These are phyloP conservation scores for Fagopyrum tataricum DNA, from an alignment of 148 eudicot genomes.

Conservation along the genomic window DNA sequence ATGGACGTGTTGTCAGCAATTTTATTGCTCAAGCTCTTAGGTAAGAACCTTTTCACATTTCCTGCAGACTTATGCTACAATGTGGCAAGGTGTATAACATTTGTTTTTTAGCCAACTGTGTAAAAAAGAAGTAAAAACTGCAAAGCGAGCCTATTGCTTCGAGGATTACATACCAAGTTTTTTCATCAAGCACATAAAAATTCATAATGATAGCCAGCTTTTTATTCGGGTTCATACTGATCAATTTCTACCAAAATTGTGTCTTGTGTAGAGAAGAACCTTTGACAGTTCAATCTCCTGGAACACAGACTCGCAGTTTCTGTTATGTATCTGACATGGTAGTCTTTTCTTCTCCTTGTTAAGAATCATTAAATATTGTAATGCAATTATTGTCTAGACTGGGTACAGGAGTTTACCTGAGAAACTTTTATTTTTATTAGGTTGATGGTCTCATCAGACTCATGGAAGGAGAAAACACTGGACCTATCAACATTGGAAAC, in stretches of 20 bases:
- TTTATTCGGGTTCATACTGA: slow-evolving; percentile 1
- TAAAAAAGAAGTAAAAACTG: background rate
- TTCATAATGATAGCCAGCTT: background rate
- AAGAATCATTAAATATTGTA: background rate
- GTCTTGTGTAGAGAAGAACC: slow-evolving; percentile 53
- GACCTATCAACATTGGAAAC: slow-evolving; percentile 94
- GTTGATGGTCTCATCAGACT: slow-evolving; percentile 95
- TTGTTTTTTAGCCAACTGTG: background rate
- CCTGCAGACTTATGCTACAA: background rate
- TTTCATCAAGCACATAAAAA: background rate
- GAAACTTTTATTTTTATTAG: slow-evolving; percentile 25
- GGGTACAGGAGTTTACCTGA: background rate
- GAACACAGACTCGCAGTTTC: slow-evolving; percentile 96
- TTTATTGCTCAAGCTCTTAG: slow-evolving; percentile 97
- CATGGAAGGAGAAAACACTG: slow-evolving; percentile 92
- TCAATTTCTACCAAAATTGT: background rate
- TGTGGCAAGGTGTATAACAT: background rate
- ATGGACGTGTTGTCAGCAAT: slow-evolving; percentile 98
- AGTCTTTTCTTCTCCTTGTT: slow-evolving; percentile 11
- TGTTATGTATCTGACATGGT: slow-evolving; percentile 98
- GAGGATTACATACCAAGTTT: background rate
- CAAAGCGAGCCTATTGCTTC: background rate
- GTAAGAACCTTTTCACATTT: slow-evolving; percentile 21
- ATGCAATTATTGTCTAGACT: background rate
- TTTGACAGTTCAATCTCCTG: slow-evolving; percentile 92